Evolutionary conservation across 1,284 basidiomycete species (phyloP), one percentile per base, ranked within the genome.

Genomic region (Tylopilus sp.): DNA sequence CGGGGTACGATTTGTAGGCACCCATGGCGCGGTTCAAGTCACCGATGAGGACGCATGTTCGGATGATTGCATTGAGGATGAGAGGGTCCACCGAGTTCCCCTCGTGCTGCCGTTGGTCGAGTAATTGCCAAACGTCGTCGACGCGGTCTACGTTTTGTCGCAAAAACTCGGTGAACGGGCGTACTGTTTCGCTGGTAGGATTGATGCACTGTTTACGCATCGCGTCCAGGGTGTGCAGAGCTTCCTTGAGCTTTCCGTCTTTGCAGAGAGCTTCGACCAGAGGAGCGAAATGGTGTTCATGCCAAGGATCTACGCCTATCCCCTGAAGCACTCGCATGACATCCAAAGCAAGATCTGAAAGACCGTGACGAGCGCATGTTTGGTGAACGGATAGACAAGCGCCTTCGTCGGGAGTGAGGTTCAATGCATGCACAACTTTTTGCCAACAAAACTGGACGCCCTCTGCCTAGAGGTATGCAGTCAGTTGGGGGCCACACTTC

Each of bases 11-110:
- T 55, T 83, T 81, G 74, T 90, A 92, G 8, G 83, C 81, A 6
- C 86, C 86, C 41, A 93, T 69, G 0, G 86, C 88, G 25, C 89
- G 84, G 54, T 86, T 84, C 8, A 93, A 67, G 64, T 92, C 90
- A 11, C 75, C 74, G 2, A 83, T 68, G n/a, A 65, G 59, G 33
- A 82, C 71, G 0, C 81, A 76, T 0, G 87, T 89, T 51, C 76
- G 72, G 48, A 93, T 71, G 49, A 92, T 63, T 26, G 79, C 74
- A 59, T 89, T 89, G 51, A 90, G 65, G 9, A 80, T 77, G 29
- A 75, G 68, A 12, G 81, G 60, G 57, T 88, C 81, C 41, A 92
- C 62, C 0, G 58, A 55, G 48, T 74, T 71, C 12, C 75, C 78
- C 28, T 77, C 74, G 37, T 74, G 68, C 44, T 75, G 73, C 58